Base-by-base conservation (phyloP, 2,329 filamentous ascomycete species). In the Penicillium expansum region DNA sequence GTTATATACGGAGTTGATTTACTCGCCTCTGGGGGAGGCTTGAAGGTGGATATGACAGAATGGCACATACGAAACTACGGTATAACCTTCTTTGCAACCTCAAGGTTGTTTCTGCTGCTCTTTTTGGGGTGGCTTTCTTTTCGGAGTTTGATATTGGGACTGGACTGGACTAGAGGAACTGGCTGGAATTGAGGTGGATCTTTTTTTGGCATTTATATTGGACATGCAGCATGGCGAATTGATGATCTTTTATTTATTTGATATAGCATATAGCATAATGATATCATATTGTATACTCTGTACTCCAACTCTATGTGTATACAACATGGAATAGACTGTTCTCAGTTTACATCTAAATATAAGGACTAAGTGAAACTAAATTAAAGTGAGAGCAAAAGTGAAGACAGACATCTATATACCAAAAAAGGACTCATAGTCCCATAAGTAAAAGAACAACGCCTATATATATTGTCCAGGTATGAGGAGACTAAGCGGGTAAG, bases 191-290 rank as follows among this genome's bases (percentile, higher is more conserved):
- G 10, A 20, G 33, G 51, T 39, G 27, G 51, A 11, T 38, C 20
- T 32, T 22, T 3, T 52, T 38, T 41, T 47, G 44, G 18, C 14
- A 48, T 54, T 24, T 48, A 13, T 24, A 24, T 14, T 33, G 44
- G 14, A 47, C 29, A 22, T 39, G 18, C 38, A n/a, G 39, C 39
- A 27, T 54, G 51, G 43, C 51, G 27, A 41, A 33, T 18, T 51
- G 24, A 6, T 27, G 48, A 44, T 44, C 14, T 50, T 50, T 50
- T 30, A 9, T 29, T 39, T 29, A 5, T 38, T 18, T 39, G 20
- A 16, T 50, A 20, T 32, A 48, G 44, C 33, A 48, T 39, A 47
- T 52, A 41, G 35, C 48, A 57, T 57, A 48, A 42, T 57, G 51
- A 55, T 45, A 57, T 41, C 38, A 45, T 1, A 20, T 24, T 54